phyloP scores from a whole-genome alignment of 2,329 filamentous ascomycete genomes.

The Aspergillus latus region DNA sequence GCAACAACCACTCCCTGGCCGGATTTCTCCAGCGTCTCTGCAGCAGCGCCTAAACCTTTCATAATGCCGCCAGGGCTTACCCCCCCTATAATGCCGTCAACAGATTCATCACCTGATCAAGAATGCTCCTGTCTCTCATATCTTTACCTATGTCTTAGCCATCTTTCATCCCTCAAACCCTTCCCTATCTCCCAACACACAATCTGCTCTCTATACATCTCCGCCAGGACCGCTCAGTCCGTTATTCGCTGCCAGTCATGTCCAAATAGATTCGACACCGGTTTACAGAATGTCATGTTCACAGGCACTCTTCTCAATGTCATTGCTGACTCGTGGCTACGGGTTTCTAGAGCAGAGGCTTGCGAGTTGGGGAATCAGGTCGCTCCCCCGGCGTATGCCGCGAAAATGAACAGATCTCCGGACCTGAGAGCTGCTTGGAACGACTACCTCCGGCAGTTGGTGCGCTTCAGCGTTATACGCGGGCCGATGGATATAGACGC shows the following conservation, averaged over 20 bases:
- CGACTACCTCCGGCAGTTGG: constrained; percentile 39
- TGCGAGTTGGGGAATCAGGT: constrained; percentile 38
- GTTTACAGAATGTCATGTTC: constrained; percentile 49
- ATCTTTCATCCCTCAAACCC: constrained; percentile 42
- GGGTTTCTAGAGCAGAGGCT: constrained; percentile 38
- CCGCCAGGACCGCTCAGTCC: constrained; percentile 41
- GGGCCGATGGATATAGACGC: constrained; percentile 26
- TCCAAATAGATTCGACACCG: constrained; percentile 42
- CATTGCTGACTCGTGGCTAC: constrained; percentile 46
- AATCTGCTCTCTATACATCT: constrained; percentile 44
- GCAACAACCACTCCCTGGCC: constrained; percentile 41
- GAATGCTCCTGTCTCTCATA: constrained; percentile 44
- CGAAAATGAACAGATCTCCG: constrained; percentile 25
- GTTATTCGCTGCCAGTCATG: constrained; percentile 46
- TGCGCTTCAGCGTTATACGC: constrained; percentile 40
- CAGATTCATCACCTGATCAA: constrained; percentile 21
- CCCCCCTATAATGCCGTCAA: constrained; percentile 25
- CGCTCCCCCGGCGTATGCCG: constrained; percentile 33
- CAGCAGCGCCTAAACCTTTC: constrained; percentile 31
- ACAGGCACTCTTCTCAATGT: constrained; percentile 47
- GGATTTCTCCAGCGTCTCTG: constrained; percentile 41
- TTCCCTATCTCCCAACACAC: constrained; percentile 47
- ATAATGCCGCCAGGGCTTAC: constrained; percentile 22
- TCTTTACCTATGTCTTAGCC: constrained; percentile 46
- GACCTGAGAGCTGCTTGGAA: constrained; percentile 36